phyloP scores from a whole-genome alignment of 108 stramenopile genomes.

The Cylindrotheca closterium region DNA sequence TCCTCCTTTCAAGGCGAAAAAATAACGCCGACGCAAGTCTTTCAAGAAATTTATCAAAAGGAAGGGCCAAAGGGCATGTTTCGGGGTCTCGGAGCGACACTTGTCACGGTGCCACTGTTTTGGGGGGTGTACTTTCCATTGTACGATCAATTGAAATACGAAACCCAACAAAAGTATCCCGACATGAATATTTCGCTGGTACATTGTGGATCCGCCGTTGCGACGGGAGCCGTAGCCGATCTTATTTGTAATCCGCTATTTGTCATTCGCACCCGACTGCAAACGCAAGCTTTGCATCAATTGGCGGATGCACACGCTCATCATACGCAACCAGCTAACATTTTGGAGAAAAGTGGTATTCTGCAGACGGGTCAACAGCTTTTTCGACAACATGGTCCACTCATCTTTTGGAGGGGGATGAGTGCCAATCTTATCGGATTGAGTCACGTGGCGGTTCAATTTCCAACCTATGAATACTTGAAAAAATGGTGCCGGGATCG shows the following conservation, averaged over 20 bases:
- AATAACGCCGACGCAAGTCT: conserved; percentile 9
- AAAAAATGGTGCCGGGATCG: conserved; percentile 61
- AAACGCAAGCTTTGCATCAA: conserved; percentile 86
- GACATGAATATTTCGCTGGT: conserved; percentile 51
- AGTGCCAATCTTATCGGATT: conserved; percentile 87
- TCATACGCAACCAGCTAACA: too few relatives aligned
- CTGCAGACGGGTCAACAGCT: conserved; percentile 51
- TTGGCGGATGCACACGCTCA: conserved; percentile 23
- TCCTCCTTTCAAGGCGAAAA: background rate
- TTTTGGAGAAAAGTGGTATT: conserved; percentile 24
- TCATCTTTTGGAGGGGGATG: conserved; percentile 89
- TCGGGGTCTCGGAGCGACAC: conserved; percentile 86
- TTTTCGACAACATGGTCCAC: conserved; percentile 54
- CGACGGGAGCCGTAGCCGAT: conserved; percentile 85
- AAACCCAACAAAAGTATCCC: conserved; percentile 18
- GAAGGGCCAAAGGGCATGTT: conserved; percentile 85
- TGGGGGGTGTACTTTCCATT: conserved; percentile 86
- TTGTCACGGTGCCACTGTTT: conserved; percentile 87
- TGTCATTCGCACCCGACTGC: conserved; percentile 86
- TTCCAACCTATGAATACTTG: conserved; percentile 86
- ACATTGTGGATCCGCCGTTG: conserved; percentile 74
- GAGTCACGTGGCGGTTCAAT: conserved; percentile 89
- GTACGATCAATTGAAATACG: conserved; percentile 51
- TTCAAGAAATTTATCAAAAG: conserved; percentile 55
- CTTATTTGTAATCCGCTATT: conserved; percentile 91